phyloP scores from a whole-genome alignment of 2,329 filamentous ascomycete species.

The Capronia coronata region DNA sequence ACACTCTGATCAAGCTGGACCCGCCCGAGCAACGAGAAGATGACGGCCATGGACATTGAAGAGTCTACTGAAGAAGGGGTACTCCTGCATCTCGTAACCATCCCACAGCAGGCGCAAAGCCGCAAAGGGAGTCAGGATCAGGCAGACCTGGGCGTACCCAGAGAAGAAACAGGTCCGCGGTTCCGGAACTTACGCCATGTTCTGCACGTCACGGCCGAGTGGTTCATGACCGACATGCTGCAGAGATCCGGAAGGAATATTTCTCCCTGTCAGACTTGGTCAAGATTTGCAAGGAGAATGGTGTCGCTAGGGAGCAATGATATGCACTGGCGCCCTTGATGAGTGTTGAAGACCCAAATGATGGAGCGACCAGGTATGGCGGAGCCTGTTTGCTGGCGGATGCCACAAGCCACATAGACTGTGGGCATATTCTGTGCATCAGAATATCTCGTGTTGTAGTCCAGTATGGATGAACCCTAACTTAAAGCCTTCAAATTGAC shows the following conservation, averaged over 20 bases:
- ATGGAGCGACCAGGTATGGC: neutral
- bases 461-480: neutral
- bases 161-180: too few relatives aligned
- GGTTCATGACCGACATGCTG: too few relatives aligned
- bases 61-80: neutral
- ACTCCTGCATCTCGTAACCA: neutral
- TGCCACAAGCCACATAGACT: too few relatives aligned
- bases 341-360: neutral
- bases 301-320: neutral
- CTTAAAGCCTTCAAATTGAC: too few relatives aligned
- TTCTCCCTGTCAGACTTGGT: too few relatives aligned
- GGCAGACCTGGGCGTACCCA: neutral
- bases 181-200: too few relatives aligned
- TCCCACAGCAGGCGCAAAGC: neutral
- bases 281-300: neutral
- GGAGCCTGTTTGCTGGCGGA: neutral
- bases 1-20: conserved; percentile 97
- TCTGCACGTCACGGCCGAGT: too few relatives aligned
- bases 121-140: neutral
- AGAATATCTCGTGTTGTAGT: too few relatives aligned
- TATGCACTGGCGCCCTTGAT: neutral
- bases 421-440: too few relatives aligned
- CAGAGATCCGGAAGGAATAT: too few relatives aligned
- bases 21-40: conserved; percentile 66
- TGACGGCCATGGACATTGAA: conserved; percentile 57